These are phyloP conservation scores for Scleroderma bovista DNA, from an alignment of 768 basidiomycete species.

Conservation along the genomic window DNA sequence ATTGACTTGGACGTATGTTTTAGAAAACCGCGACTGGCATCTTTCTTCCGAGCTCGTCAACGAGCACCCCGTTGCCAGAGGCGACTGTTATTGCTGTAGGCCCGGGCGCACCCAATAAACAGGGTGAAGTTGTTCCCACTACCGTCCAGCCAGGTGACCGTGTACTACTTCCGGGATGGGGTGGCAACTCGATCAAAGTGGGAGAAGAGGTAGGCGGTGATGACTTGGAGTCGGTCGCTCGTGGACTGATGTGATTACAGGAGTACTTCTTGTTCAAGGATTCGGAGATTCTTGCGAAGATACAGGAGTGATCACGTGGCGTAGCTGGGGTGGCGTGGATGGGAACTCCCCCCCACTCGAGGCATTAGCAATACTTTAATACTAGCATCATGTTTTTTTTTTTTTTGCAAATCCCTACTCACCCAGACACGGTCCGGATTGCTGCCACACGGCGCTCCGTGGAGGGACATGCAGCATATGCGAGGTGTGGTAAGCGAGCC, in stretches of 20 bases:
- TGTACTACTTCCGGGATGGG: conserved; percentile 94
- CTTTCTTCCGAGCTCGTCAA: conserved; percentile 90
- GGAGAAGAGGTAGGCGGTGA: conserved; percentile 77
- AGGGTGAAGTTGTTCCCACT: conserved; percentile 69
- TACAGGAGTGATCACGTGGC: conserved; percentile 62
- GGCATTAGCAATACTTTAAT: conserved; percentile 12
- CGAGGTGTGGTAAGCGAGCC: neutral
- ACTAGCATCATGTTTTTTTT: conserved; percentile 11
- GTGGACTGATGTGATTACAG: conserved; percentile 35
- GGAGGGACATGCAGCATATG: neutral
- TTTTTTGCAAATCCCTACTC: conserved; percentile 9
- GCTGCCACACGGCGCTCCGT: neutral
- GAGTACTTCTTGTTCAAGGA: conserved; percentile 96
- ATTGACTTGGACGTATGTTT: neutral
- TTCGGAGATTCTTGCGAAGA: conserved; percentile 92
- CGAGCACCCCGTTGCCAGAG: conserved; percentile 84
- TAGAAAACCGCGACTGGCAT: conserved; percentile 98
- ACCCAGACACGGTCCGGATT: neutral
- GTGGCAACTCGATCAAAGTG: conserved; percentile 92
- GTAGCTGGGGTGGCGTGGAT: too few relatives aligned
- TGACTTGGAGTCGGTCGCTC: neutral
- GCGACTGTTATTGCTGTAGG: conserved; percentile 95
- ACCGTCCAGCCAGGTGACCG: conserved; percentile 85
- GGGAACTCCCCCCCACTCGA: too few relatives aligned
- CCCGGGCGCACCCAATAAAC: conserved; percentile 88